Evolutionary conservation across 306 rosid species (phyloP), one percentile per base, ranked within the genome.

Genomic region (Dicorynia guianensis): DNA sequence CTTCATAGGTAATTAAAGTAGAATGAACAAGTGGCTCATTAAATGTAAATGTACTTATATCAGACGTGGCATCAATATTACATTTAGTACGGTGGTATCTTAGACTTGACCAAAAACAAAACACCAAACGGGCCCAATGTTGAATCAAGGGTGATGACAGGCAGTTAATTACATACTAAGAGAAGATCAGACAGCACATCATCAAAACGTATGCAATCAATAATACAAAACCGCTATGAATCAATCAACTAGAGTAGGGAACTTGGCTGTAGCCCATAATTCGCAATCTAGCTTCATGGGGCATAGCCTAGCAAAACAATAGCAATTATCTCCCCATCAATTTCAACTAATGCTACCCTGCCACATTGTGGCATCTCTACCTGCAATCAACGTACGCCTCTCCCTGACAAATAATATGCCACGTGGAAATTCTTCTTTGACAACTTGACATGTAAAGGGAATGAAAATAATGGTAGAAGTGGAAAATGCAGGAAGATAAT

Each of bases 81-180:
- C 30, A 25, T 25, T 25, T 25, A 25, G 30, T 25, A 25, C 2
- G 30, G 30, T 25, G 30, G 30, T 25, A 25, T 25, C 30, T 25
- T 25, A 25, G 30, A 25, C 30, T 25, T 25, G 30, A 25, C 30
- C 30, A 70, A 65, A 65, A 55, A 55, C 4, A 72, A 48, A 73
- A 73, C 33, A 46, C 34, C 71, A 30, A 53, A 14, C 0, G 7
- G 46, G 57, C 36, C 64, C 50, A 70, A 38, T 69, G 15, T 60
- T 40, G 59, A 74, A 59, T 36, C 69, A 79, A 12, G 34, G 13
- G 43, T 48, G 30, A 20, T 40, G 36, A 19, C 76, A 80, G 57
- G 64, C 55, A 76, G 18, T 18, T 62, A 70, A 69, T 54, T 20
- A 35, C 62, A 61, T 44, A 62, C 49, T 5, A 44, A 56, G 64